Evolutionary conservation across 257 asterid species (phyloP), one percentile per base, ranked within the genome.

Genomic region (Gynochthodes officinalis): DNA sequence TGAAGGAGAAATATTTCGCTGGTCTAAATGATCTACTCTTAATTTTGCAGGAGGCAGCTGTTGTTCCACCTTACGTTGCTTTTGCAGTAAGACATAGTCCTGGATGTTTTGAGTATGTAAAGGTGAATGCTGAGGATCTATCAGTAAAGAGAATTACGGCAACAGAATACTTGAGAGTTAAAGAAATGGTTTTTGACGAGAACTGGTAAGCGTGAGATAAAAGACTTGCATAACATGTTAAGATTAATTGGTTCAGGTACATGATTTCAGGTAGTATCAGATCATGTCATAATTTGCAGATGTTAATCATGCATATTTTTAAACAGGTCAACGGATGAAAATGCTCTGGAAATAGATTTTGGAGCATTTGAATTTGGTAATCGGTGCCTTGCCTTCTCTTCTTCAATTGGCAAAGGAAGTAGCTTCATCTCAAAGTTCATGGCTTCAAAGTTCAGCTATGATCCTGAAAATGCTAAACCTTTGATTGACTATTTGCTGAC

Each of bases 271-370:
- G 11, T 23, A 5, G 35, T 23, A 21, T 32, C 14, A 28, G 13
- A 30, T 23, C 25, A 54, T 39, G 39, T 2, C 9, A 28, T 44
- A 1, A 39, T 21, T 63, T 18, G 53, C 27, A 35, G 40, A 40
- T 59, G 40, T 11, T 32, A 23, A 33, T 25, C 30, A 19, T 35
- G 28, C 30, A 9, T 39, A 62, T 28, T 46, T 37, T 10, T 46
- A n/a, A 19, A 39, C 91, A 91, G 97, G 97, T 88, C 93, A 46
- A 81, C 81, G 70, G 95, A 86, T 82, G 96, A 85, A 55, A 87
- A 89, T 82, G 85, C 89, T 46, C 48, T 91, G 75, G 96, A 91
- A 86, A 75, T 89, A 25, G 95, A 89, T 72, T 89, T 89, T 77
- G 95, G 91, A 68, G 90, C 87, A 54, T 85, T 89, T 69, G 90